Base-by-base conservation (phyloP, 2,329 filamentous ascomycete species). In the Botryotinia narcissicola region DNA sequence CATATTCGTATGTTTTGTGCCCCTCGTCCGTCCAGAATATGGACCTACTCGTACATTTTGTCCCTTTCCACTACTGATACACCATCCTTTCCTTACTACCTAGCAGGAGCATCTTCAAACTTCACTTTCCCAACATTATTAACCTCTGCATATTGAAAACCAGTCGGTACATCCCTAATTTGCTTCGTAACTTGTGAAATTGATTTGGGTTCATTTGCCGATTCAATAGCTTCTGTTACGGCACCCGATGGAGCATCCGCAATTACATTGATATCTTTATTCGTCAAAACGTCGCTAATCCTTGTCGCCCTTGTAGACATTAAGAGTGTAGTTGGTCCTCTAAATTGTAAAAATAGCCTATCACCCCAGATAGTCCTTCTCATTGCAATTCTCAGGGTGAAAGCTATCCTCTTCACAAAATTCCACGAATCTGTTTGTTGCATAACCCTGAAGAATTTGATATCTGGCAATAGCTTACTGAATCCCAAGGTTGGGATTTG, bases 311-410 rank as follows among this genome's bases (percentile, higher is more conserved):
- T 90, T 70, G 94, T 97, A 76, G 97, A 97, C 79, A 99, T 85
- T 61, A 98, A 86, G 67, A 99, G 88, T 3, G 93, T 98, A 9
- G 89, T 89, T 2, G 96, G 96, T 0, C 96, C 96, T 73, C 91
- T 88, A 81, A 99, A 98, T 80, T 93, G 92, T 46, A 99, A 85
- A 83, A 98, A 98, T 40, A 98, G 86, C 83, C 95, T 85, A 81
- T 99, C 96, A 35, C 96, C 96, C 93, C 94, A 98, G 73, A 99
- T 92, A 1, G 93, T 93, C 79, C 93, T 89, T 74, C 95, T 88
- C 60, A 91, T 86, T 84, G 91, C 91, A 0, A 94, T 97, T 74
- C 94, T 89, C 32, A 97, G 77, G 54, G 84, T 88, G 82, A 92
- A 93, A 12, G 92, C 82, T 44, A 89, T 80, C n/a, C 87, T 86